Evolutionary conservation across 345 rosid genomes (phyloP), one percentile per base, ranked within the genome.

Genomic region (Sisymbrium altissimum): DNA sequence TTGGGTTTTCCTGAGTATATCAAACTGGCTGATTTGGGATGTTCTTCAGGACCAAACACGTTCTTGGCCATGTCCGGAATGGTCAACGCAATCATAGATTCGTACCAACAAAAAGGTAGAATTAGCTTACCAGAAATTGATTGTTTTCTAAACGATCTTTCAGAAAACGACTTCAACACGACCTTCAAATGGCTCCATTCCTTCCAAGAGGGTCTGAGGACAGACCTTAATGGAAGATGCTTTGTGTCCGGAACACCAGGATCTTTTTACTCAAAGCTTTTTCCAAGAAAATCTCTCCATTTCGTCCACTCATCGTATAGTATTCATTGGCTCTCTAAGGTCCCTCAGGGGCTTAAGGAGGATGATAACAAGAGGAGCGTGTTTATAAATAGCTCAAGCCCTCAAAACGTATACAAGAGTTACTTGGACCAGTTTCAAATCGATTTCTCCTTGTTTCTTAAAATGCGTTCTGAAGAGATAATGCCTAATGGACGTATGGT

Each of bases 11-110:
- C 80, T 0, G 3, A 15, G 10, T 17, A 45, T 25, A 57, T 78
- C 14, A 50, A 71, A 6, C 45, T 74, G 32, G 82, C 76, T 1
- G 86, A 83, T 30, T 53, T 83, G 45, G 86, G 84, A 19, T 83
- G 86, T 30, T 72, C 84, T 48, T 78, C 86, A 21, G 86, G 82
- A 65, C 75, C 82, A 12, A 83, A 75, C 15, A 54, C 86, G 0
- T 33, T 78, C 15, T 2, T 75, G 35, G 67, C 50, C 32, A 39
- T 62, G 32, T 62, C 67, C 14, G 35, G 41, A 43, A 41, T 62
- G 21, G 11, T 69, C 5, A 67, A 75, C 1, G 38, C 36, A 3
- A 17, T 78, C 6, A 45, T 36, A 5, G 64, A 13, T 21, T 11
- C 68, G 0, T 68, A 56, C 33, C 45, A 14, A 18, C 25, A 23